Percentiles rank a stretch among this genome's conserved stretches.
Conservation (phyloP, 495 filamentous ascomycete species). For the Trichocladium uniseriatum region DNA sequence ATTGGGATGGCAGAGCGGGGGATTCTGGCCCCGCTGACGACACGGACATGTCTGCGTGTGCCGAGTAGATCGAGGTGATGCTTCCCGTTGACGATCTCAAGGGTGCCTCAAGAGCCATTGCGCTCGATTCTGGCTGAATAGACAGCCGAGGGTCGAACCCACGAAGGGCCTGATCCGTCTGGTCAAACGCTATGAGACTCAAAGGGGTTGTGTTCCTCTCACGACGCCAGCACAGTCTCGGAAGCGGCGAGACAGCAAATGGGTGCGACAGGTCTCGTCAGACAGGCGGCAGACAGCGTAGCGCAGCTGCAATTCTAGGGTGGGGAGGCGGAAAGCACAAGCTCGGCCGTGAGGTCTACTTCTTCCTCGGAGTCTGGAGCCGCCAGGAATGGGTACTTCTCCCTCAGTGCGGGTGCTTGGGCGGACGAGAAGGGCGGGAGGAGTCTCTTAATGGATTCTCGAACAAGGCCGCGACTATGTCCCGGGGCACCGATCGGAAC, state of each 20-base stretch:
- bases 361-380: neutral
- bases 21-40: constrained; percentile 48
- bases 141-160: constrained; percentile 1
- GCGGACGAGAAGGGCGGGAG: neutral
- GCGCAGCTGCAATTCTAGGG: constrained; percentile 2
- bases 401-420: neutral
- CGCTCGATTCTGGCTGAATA: constrained; percentile 6
- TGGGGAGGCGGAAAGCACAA: neutral
- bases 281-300: constrained; percentile 6
- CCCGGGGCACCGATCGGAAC: neutral
- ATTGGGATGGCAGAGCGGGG: constrained; percentile 37
- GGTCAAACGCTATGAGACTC: neutral
- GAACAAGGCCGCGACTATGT: neutral
- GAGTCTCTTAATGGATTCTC: neutral
- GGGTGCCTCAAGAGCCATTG: constrained; percentile 53
- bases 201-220: neutral
- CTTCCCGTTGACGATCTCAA: constrained; percentile 44
- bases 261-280: neutral
- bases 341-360: neutral
- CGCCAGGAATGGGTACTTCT: no score
- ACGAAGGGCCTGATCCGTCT: neutral
- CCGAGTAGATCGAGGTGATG: constrained; percentile 51
- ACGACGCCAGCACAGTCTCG: neutral
- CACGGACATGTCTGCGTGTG: constrained; percentile 48
- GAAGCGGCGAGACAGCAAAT: neutral